Base-by-base conservation (phyloP, 257 asterid genomes). In the Petunia axillaris region DNA sequence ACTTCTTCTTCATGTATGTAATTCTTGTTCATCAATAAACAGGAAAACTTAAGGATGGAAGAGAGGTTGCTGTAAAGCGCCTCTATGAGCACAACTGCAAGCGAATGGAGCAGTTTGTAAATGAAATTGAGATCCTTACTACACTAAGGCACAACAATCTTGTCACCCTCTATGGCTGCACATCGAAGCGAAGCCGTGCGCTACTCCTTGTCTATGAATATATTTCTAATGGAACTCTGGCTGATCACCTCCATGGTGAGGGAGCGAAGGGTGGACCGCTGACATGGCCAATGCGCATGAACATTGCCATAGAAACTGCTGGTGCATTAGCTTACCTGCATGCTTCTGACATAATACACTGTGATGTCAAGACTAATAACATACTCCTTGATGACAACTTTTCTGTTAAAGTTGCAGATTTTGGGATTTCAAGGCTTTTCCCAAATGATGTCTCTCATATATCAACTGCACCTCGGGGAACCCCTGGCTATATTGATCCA, bases 181-280 rank as follows among this genome's bases (percentile, higher is more conserved):
- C 80, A 35, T 77, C 80, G 40, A 16, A 55, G 25, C 25, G 57
- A 2, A 77, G 80, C 35, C 80, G 71, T 77, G 80, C 58, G 16
- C 80, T 77, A 43, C 80, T 77, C 71, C 80, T 77, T 10, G 78
- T 74, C 13, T 77, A 77, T 15, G 80, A 77, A 58, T 77, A 0
- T 3, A 59, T 77, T 44, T 53, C 25, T 35, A 77, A 77, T 9
- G 80, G 80, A 39, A 59, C 80, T 57, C 80, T 59, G 8, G 71
- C 80, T 2, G 80, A 77, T 58, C 80, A 77, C 43, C 80, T 76
- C 7, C 44, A 76, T 35, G 80, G 80, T 16, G 13, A 16, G 3
- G 16, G 7, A 58, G 70, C 0, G 35, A 76, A 76, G 25, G 4
- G 10, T 5, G 3, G 43, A 39, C 58, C 44, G 41, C 71, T 76